These are phyloP conservation scores for Herpetospermum pedunculosum DNA, from an alignment of 306 rosid genomes.

Conservation along the genomic window DNA sequence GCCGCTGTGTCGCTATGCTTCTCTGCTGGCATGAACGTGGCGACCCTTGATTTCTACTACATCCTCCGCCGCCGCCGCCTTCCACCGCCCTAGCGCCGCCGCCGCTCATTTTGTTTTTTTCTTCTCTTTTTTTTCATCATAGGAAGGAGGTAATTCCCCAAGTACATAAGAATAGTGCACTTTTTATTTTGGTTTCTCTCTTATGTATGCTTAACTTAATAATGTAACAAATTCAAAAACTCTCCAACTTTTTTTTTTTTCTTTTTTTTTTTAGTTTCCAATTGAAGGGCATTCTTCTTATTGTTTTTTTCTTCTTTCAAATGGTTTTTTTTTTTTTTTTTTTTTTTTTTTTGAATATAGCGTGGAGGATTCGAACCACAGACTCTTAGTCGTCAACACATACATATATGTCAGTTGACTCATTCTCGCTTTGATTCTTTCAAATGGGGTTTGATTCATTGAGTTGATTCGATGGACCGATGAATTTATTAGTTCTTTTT, in stretches of 20 bases:
- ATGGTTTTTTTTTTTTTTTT: too few species aligned
- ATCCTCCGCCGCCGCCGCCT: not conserved
- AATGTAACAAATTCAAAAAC: not conserved
- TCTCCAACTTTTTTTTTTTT: too few species aligned
- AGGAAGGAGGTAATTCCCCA: not conserved
- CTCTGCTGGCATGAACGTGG: constrained; percentile 8
- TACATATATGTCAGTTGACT: too few species aligned
- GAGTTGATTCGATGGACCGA: not conserved
- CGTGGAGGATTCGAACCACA: too few species aligned
- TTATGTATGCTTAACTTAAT: not conserved
- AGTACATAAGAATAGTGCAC: not conserved
- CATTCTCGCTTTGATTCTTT: too few species aligned
- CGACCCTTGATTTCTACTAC: not conserved
- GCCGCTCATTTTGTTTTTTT: not conserved
- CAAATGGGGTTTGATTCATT: not conserved
- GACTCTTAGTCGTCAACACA: too few species aligned
- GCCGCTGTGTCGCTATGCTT: constrained; percentile 16
- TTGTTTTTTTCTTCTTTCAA: too few species aligned
- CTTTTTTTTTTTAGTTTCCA: too few species aligned
- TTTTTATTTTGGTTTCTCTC: not conserved
- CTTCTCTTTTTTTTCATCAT: not conserved
- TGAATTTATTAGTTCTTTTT: too few species aligned
- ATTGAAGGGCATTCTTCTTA: too few species aligned
- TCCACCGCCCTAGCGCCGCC: not conserved
- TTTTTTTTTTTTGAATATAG: too few species aligned